Evolutionary conservation across 108 stramenopile species (phyloP), one percentile per base, ranked within the genome.

Genomic region (Cyclotella baltica): DNA sequence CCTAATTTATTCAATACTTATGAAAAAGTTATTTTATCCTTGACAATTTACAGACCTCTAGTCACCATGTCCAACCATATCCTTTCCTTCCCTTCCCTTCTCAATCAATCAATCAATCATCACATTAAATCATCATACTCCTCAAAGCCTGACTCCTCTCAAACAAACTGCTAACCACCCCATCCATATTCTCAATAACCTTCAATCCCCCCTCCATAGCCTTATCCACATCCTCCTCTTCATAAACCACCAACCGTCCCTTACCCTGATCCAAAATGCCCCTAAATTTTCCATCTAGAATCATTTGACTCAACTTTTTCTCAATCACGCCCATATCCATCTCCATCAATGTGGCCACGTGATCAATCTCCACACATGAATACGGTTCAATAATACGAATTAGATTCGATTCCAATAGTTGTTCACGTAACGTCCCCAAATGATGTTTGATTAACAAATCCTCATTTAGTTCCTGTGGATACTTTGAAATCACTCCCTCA

Each of bases 191-290:
- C 28, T 84, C 87, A 65, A 96, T 91, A 22, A 98, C 93, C 79
- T 97, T 85, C 78, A 98, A 73, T 29, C 96, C 96, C 77, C 92
- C 90, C 62, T 95, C 96, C 90, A 93, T 95, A 58, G 93, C 91
- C 57, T 78, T 69, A 76, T 95, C 93, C 63, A 84, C 88, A 27
- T 88, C 93, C 19, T 78, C 81, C 58, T 92, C 91, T 69, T 96
- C 90, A 77, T 91, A 95, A 22, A 95, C 88, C 47, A 95, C 83
- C 47, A 96, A 81, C 55, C 98, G 98, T 9, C 99, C 99, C 76
- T 96, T 93, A 25, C 99, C 98, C 88, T 99, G 98, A 92, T 98
- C 98, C 70, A 99, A 85, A 73, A 98, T 99, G 10, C 98, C 99
- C 35, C 85, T 86, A 70, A 99, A 90, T 76, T 97, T 98, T 33